These are phyloP conservation scores for Opeltia flavorubescens DNA, from an alignment of 495 filamentous ascomycete genomes.

Conservation along the genomic window DNA sequence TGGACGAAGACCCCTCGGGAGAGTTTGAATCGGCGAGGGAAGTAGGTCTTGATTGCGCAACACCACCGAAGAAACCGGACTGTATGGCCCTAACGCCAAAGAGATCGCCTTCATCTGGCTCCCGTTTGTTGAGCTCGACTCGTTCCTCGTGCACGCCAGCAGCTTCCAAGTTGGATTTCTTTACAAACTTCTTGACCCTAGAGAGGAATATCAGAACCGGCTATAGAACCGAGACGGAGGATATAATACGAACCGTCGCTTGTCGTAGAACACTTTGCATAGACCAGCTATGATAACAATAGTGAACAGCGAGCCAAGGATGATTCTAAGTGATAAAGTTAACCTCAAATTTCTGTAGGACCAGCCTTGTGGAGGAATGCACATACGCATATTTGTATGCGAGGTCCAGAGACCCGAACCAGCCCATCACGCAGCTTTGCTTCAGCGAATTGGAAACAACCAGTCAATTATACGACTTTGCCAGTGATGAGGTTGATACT, in stretches of 20 bases:
- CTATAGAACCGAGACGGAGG: neutral
- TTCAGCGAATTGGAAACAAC: neutral
- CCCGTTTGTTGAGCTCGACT: constrained; percentile 3
- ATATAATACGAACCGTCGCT: neutral
- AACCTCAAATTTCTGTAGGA: neutral
- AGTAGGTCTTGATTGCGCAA: constrained; percentile 4
- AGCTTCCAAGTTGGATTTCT: constrained; percentile 2
- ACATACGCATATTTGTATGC: constrained; percentile 10
- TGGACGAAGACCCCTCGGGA: neutral
- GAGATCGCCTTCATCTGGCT: constrained; percentile 4
- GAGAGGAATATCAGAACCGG: neutral
- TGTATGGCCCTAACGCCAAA: constrained; percentile 6
- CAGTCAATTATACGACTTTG: neutral
- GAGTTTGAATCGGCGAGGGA: constrained; percentile 2
- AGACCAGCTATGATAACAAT: constrained; percentile 2
- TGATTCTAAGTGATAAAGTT: neutral
- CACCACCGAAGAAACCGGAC: constrained; percentile 6
- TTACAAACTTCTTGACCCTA: constrained; percentile 1
- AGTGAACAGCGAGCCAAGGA: constrained; percentile 3
- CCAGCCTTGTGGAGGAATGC: neutral
- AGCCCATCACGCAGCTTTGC: neutral
- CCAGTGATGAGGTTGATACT: neutral
- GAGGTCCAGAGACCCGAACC: constrained; percentile 4
- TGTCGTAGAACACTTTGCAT: constrained; percentile 4
- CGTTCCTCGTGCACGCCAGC: neutral